A percentile compares a stretch with the other conserved stretches of the same genome.
phyloP scores from a whole-genome alignment of 2,329 filamentous ascomycete species.

The Dactylellina cionopaga region DNA sequence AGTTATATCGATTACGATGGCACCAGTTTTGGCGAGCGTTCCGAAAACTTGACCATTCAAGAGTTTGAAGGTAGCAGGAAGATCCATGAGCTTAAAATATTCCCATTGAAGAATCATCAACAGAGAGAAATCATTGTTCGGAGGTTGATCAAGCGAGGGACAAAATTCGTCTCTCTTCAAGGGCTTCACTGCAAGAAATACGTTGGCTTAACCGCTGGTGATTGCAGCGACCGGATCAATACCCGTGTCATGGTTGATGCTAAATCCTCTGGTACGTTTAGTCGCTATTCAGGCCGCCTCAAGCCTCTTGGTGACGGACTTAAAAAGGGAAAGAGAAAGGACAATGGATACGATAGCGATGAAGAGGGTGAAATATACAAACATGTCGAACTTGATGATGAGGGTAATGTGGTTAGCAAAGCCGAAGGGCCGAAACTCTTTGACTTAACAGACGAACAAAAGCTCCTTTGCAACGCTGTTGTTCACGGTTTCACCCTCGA shows the following conservation, averaged over 20 bases:
- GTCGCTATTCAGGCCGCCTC: too few species aligned
- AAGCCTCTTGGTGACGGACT: not conserved
- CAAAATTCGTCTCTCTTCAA: slow-evolving; percentile 14
- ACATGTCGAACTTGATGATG: not conserved
- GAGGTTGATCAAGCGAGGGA: slow-evolving; percentile 29
- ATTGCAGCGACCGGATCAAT: slow-evolving; percentile 41
- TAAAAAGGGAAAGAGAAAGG: too few species aligned
- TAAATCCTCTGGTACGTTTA: not conserved
- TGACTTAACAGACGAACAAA: slow-evolving; percentile 75
- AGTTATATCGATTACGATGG: slow-evolving; percentile 20
- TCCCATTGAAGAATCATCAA: slow-evolving; percentile 49
- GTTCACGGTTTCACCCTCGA: slow-evolving; percentile 87
- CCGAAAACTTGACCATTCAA: not conserved
- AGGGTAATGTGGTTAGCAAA: not conserved
- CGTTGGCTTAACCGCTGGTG: slow-evolving; percentile 51
- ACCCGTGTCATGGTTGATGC: slow-evolving; percentile 60
- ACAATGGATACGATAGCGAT: not conserved
- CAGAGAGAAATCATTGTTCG: not conserved
- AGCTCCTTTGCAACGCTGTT: slow-evolving; percentile 82
- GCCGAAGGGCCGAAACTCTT: slow-evolving; percentile 16
- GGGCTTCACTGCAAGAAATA: slow-evolving; percentile 27
- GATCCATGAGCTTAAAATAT: slow-evolving; percentile 61
- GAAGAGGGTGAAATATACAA: too few species aligned
- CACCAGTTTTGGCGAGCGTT: not conserved
- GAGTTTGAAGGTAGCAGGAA: not conserved